These are phyloP conservation scores for Scheffersomyces parashehatae DNA, from an alignment of 1,139 yeast species.

Conservation along the genomic window DNA sequence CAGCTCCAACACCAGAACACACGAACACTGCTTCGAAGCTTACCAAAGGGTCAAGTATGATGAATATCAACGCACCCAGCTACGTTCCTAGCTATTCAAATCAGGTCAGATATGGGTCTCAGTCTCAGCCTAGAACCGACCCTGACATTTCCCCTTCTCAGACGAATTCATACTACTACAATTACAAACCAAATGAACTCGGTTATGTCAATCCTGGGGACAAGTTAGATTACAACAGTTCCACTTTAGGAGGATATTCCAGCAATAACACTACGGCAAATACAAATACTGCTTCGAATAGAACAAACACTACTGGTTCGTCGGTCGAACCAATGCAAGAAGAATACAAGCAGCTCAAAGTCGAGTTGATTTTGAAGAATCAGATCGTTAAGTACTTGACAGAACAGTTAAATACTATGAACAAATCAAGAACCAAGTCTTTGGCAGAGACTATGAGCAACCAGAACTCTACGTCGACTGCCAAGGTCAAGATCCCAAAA, in stretches of 20 bases:
- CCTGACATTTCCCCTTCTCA: neutral
- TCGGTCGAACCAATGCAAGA: slow-evolving; percentile 9
- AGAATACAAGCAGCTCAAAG: slow-evolving; percentile 28
- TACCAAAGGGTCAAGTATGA: slow-evolving; percentile 1
- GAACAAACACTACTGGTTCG: slow-evolving; percentile 3
- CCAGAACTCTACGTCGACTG: slow-evolving; percentile 17
- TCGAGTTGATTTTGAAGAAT: slow-evolving; percentile 34
- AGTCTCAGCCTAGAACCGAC: slow-evolving; percentile 1
- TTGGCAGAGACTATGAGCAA: slow-evolving; percentile 4
- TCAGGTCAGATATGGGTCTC: neutral
- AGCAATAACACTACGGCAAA: neutral
- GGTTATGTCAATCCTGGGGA: neutral
- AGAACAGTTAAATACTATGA: slow-evolving; percentile 25
- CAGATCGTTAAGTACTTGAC: slow-evolving; percentile 38
- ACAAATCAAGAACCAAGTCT: slow-evolving; percentile 14
- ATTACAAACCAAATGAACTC: slow-evolving; percentile 1
- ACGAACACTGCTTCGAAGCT: too few species aligned
- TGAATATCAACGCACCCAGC: slow-evolving; percentile 33
- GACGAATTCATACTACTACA: neutral
- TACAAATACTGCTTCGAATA: neutral
- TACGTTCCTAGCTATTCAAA: slow-evolving; percentile 22
- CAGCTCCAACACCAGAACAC: too few species aligned
- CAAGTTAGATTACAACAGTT: neutral
- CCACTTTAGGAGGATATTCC: neutral
- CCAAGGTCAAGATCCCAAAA: slow-evolving; percentile 32